Base-by-base conservation (phyloP, 2,329 filamentous ascomycete genomes). In the Cordyceps farinosa region DNA sequence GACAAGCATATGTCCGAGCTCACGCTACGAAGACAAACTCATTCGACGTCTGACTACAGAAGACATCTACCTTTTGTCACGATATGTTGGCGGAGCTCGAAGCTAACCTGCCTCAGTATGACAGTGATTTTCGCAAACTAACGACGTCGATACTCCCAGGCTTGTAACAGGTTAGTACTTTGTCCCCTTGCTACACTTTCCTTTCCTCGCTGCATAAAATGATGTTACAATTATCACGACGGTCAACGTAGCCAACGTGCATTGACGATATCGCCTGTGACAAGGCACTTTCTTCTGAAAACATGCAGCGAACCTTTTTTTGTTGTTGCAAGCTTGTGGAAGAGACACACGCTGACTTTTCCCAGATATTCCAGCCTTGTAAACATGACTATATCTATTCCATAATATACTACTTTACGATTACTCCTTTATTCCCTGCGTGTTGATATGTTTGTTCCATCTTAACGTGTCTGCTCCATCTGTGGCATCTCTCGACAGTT, bases 1-100 rank as follows among this genome's bases (percentile, higher is more conserved):
- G 91, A 96, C 92, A 96, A 96, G 91, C 91, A 96, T 96, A 96
- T 96, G 91, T 96, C 92, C 84, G 88, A 96, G 92, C 87, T 83
- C 75, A 75, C 80, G 77, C 77, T 66, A 75, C 72, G 76, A 78
- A 70, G 76, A 78, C 67, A 77, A 73, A 66, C 71, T 72, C 74
- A 77, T 75, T 66, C 65, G 65, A 62, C 40, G 53, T 62, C 63
- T 65, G 63, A 65, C 58, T 47, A 27, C 58, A 61, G 61, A 63
- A 63, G 54, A 38, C 38, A 40, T 38, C 36, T 22, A 42, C 44
- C 9, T 17, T 38, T 36, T 7, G 11, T 27, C 32, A 38, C 30
- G 10, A 57, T 53, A 27, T 15, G 34, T 55, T 30, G 11, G n/a
- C 27, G 9, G 57, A 38, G 51, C 38, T 32, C 6, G 29, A 54